These are phyloP conservation scores for Mycena latifolia DNA, from an alignment of 768 basidiomycete genomes.

Conservation along the genomic window DNA sequence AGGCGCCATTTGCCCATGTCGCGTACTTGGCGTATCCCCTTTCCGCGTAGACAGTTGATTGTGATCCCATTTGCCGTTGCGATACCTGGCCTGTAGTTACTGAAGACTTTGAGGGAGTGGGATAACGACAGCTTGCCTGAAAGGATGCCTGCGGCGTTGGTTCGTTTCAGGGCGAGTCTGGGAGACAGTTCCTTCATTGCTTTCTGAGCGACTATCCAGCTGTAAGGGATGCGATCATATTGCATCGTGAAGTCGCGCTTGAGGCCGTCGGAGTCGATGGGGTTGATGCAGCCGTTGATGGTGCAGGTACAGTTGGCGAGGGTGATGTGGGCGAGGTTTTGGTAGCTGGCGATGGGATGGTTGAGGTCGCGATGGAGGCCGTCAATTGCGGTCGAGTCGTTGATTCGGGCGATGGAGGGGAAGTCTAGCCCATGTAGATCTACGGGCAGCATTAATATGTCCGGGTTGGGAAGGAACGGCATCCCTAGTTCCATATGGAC, in stretches of 20 bases:
- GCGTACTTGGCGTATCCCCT: neutral
- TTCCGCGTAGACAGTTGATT: neutral
- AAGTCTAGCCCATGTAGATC: conserved; percentile 13
- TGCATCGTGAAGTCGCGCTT: neutral
- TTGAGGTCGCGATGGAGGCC: conserved; percentile 30
- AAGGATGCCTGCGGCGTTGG: neutral
- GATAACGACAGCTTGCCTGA: neutral
- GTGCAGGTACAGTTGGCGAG: conserved; percentile 30
- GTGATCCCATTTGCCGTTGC: neutral
- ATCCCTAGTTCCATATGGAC: conserved; percentile 11
- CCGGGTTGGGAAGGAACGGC: conserved; percentile 17
- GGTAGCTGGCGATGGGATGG: conserved; percentile 34
- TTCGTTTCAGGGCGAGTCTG: neutral
- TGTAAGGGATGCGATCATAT: neutral
- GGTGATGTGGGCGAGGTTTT: conserved; percentile 4
- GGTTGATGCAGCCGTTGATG: conserved; percentile 16
- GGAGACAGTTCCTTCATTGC: neutral
- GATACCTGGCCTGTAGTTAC: neutral
- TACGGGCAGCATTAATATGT: conserved; percentile 18
- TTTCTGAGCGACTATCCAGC: conserved; percentile 22
- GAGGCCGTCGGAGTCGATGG: conserved; percentile 11
- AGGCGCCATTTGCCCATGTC: neutral
- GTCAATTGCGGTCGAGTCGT: conserved; percentile 15
- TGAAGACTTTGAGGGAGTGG: neutral
- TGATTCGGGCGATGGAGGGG: conserved; percentile 27